phyloP scores from a whole-genome alignment of 345 rosid species.

The Hypericum androsaemum region DNA sequence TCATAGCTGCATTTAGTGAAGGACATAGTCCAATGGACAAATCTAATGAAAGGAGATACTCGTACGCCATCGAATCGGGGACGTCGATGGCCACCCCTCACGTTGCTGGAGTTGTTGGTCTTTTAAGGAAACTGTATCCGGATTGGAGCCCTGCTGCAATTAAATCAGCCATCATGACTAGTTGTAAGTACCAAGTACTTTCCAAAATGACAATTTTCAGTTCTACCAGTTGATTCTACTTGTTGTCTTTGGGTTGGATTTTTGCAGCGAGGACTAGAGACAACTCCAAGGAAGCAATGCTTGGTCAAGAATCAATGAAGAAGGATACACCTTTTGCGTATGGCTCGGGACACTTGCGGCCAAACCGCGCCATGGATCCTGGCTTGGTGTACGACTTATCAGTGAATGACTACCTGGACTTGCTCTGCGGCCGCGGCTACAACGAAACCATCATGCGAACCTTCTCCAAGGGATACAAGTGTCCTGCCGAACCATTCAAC shows the following conservation, averaged over 20 bases:
- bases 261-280: conserved; percentile 50
- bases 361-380: conserved; percentile 63
- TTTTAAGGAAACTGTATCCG: conserved; percentile 61
- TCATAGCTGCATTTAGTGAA: conserved; percentile 47
- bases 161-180: conserved; percentile 31
- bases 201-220: background rate
- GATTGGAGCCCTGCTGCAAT: conserved; percentile 81
- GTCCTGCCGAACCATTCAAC: conserved; percentile 27
- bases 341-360: conserved; percentile 66
- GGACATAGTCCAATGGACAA: conserved; percentile 28
- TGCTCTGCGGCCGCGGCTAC: conserved; percentile 66
- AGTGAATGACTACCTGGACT: conserved; percentile 43
- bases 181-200: conserved; percentile 34
- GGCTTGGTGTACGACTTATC: conserved; percentile 61
- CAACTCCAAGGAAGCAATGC: conserved; percentile 32
- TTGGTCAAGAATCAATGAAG: conserved; percentile 14
- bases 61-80: conserved; percentile 42
- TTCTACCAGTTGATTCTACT: background rate
- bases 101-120: conserved; percentile 65
- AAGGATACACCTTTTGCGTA: conserved; percentile 51
- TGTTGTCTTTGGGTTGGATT: background rate
- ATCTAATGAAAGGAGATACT: conserved; percentile 29
- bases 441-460: conserved; percentile 19
- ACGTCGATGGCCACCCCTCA: conserved; percentile 94
- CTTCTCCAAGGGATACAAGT: conserved; percentile 27